Base-by-base conservation (phyloP, 2,329 filamentous ascomycete species). In the Tolypocladium tropicale region DNA sequence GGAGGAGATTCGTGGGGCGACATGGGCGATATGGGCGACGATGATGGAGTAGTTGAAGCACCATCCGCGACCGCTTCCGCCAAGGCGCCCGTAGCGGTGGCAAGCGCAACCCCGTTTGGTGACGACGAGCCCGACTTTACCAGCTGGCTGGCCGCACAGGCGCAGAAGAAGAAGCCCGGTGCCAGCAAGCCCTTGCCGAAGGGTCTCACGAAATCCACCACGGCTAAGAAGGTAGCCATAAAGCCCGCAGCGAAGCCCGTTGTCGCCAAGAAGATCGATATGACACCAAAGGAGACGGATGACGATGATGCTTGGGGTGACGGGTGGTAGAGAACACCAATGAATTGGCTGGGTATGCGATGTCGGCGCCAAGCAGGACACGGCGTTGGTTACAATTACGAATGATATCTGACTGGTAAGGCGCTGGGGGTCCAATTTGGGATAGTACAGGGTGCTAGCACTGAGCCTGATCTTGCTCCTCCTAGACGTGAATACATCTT, bases 101-200 rank as follows among this genome's bases (percentile, higher is more conserved):
- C 65, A 9, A 68, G 67, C 6, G 64, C 72, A 33, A 73, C 79
- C 7, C 79, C 86, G 0, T 93, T 88, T 61, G 89, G 93, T 57
- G 91, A 96, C 63, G 85, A 88, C 30, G 93, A 99, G 69, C 93
- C 93, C 0, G 94, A 97, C 70, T 97, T 99, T 71, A 93, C 91
- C 6, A 92, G 91, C 6, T 97, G 94, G 92, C 72, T 97, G 25
- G 91, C 90, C 14, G 91, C 92, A 14, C 90, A 96, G 68, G 84
- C 88, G 6, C 80, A 86, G 60, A 82, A 88, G 59, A 96, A 95
- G 60, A 96, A 95, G 74, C 78, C 78, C 12, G 68, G 68, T 1
- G 65, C 70, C 57, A 54, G 66, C 46, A 94, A 89, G 61, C 75
- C 86, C 3, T 68, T 97, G 55, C 92, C 93, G 0, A 99, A 95